Base-by-base conservation (phyloP, 371 early-diverging fungal genomes). In the Saksenaea oblongispora region DNA sequence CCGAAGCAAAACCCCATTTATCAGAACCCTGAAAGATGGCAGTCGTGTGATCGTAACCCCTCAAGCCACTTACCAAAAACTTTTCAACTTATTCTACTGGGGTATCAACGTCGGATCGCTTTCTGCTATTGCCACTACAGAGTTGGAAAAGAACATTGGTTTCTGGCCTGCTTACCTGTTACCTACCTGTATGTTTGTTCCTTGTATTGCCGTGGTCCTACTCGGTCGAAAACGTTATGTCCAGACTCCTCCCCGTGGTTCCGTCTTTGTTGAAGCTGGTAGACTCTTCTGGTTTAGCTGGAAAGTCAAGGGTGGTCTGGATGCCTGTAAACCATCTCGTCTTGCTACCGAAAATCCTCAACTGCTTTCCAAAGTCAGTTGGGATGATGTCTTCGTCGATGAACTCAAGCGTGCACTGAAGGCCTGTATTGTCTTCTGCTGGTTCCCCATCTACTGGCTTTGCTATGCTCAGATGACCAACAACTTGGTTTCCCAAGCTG, bases 391-490 rank as follows among this genome's bases (percentile, higher is more conserved):
- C 61, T 92, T 91, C 68, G 89, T 92, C 26, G 81, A 87, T 28
- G 91, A 90, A 70, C 73, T 92, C 66, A 80, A 77, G 64, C 77
- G 80, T 54, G 75, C 87, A 7, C 71, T 90, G 39, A 78, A 79
- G 26, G 89, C 92, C 44, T 91, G 89, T 81, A 79, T 82, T 64
- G 87, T 91, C n/a, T 91, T 93, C 73, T 67, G 82, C 54, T 87
- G 87, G 80, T 91, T 73, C 66, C 91, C 91, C 18, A 69, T 93
- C 55, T 93, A 87, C 83, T 93, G 93, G 93, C 82, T 89, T 34
- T 83, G 88, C 63, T 92, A 91, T 74, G 65, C 70, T 56, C 90
- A 93, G 73, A 90, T 92, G 81, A 80, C 80, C 56, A 89, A 87
- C 79, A 91, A 91, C 71, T 76, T 93, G 67, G 75, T 91, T 54